These are phyloP conservation scores for Lactarius hengduanensis DNA, from an alignment of 768 basidiomycete species.

Conservation along the genomic window DNA sequence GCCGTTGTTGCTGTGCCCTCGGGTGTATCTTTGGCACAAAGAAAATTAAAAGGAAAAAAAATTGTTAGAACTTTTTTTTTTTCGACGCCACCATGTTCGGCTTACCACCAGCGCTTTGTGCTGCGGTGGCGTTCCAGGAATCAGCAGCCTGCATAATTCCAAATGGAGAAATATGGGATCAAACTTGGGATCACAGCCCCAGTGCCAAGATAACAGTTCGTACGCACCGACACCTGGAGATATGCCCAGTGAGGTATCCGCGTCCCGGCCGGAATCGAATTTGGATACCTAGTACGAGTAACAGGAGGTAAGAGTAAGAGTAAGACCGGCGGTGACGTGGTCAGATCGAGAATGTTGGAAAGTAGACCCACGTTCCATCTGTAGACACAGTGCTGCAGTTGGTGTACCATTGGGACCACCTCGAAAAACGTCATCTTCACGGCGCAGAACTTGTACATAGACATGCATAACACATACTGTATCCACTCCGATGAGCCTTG, in stretches of 20 bases:
- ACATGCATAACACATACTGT: not conserved
- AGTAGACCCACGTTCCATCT: not conserved
- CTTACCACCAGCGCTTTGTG: conserved; percentile 2
- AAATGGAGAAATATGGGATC: not conserved
- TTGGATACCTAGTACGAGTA: not conserved
- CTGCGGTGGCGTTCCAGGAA: not conserved
- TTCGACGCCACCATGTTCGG: not conserved
- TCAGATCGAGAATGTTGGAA: not conserved
- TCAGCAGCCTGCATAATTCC: not conserved
- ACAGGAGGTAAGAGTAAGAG: not conserved
- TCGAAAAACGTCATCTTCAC: not conserved
- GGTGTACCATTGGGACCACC: conserved; percentile 8
- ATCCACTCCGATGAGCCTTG: not conserved
- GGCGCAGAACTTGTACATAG: not conserved
- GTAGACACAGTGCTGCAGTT: not conserved
- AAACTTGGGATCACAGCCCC: too few relatives aligned
- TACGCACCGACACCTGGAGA: conserved; percentile 4
- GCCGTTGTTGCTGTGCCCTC: not conserved
- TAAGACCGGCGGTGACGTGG: not conserved
- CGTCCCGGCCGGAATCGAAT: not conserved
- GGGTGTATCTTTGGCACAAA: not conserved
- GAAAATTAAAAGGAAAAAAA: not conserved
- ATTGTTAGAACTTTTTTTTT: not conserved
- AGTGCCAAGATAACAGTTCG: not conserved
- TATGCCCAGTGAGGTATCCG: conserved; percentile 11